Evolutionary conservation across 148 eudicot species (phyloP).

Genomic region (Arctostaphylos glauca): DNA sequence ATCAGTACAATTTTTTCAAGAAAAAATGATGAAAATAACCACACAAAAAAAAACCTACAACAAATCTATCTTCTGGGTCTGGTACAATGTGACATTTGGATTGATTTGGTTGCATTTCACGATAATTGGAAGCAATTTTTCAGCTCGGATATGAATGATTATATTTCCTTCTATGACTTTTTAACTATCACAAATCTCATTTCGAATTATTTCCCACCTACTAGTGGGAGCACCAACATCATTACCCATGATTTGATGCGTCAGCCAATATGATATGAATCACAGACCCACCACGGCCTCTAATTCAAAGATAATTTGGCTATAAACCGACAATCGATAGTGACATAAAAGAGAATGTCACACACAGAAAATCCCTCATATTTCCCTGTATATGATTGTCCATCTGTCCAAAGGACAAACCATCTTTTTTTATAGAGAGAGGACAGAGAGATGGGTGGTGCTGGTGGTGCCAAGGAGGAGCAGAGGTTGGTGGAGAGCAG

Average conservation of each 20-base stretch:
- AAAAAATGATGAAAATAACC: too few species aligned
- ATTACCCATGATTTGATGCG: neutral
- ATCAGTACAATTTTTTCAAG: too few species aligned
- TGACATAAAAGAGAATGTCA: neutral
- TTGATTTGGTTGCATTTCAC: too few species aligned
- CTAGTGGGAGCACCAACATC: neutral
- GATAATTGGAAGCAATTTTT: too few species aligned
- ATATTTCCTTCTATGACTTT: too few species aligned
- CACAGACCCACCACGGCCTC: neutral
- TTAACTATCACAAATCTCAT: too few species aligned
- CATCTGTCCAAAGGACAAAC: neutral
- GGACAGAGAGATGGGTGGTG: slow-evolving; percentile 13
- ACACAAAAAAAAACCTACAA: too few species aligned
- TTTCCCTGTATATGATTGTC: neutral
- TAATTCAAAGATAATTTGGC: neutral
- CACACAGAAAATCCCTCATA: too few species aligned
- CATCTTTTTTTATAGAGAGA: neutral
- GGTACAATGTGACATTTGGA: too few species aligned
- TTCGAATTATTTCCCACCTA: neutral
- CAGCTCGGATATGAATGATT: too few species aligned
- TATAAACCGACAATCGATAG: neutral
- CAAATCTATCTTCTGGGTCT: too few species aligned
- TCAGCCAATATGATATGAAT: neutral
- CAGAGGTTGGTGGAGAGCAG: slow-evolving; percentile 26
- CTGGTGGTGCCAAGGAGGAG: slow-evolving; percentile 14